Conservation (phyloP, 2,329 filamentous ascomycete genomes). For the Cladosporium sp. region DNA sequence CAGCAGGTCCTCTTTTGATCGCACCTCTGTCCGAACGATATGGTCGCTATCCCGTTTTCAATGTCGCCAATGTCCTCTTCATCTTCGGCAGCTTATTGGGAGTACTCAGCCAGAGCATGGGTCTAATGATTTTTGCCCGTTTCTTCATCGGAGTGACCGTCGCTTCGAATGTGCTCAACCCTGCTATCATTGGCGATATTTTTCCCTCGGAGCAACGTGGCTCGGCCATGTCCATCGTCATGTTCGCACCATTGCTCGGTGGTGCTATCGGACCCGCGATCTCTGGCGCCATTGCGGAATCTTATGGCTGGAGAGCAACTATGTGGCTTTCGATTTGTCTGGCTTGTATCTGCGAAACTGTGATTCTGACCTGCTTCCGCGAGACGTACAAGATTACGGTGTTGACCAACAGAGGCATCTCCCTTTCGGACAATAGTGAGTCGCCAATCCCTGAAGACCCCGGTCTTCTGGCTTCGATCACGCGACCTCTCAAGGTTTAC, state of each 20-base stretch:
- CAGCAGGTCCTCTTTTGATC: conserved; percentile 42
- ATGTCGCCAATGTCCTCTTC: conserved; percentile 41
- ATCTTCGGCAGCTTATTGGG: conserved; percentile 40
- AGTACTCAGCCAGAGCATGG: conserved; percentile 34
- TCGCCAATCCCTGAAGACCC: not conserved
- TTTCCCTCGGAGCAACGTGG: conserved; percentile 56
- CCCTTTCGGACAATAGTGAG: conserved; percentile 11
- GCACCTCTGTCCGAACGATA: conserved; percentile 44
- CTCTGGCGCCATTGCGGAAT: conserved; percentile 52
- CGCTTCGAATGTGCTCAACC: conserved; percentile 54
- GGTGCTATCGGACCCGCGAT: conserved; percentile 56
- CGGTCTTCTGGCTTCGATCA: conserved; percentile 35
- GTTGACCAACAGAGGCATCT: conserved; percentile 26
- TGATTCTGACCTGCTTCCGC: conserved; percentile 49
- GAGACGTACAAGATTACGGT: conserved; percentile 62
- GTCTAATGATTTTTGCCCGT: conserved; percentile 39
- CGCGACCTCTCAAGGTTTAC: conserved; percentile 39
- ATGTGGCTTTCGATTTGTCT: conserved; percentile 50
- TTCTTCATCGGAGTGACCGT: conserved; percentile 44
- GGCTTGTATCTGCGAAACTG: conserved; percentile 46
- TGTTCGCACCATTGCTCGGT: conserved; percentile 55
- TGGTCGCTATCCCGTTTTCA: conserved; percentile 37
- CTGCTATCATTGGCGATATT: conserved; percentile 61
- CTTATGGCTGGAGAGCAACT: conserved; percentile 51
- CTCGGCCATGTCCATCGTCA: conserved; percentile 54